These are phyloP conservation scores for Cutaneotrichosporon cyanovorans DNA, from an alignment of 1,284 basidiomycete species.

Conservation along the genomic window DNA sequence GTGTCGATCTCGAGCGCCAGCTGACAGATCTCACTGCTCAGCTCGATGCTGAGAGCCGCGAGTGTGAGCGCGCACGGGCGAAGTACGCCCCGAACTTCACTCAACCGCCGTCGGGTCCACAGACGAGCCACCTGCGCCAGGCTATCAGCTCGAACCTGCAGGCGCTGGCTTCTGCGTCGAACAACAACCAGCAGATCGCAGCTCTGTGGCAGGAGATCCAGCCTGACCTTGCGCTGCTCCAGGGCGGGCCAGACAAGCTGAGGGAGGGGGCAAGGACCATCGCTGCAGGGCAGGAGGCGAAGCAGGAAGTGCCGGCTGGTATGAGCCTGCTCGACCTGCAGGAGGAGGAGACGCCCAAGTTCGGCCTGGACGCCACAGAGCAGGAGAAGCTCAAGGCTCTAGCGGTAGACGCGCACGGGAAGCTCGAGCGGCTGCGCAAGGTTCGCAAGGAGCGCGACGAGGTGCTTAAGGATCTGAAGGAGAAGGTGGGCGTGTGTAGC, in stretches of 20 bases:
- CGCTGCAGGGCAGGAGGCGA: slow-evolving; percentile 49
- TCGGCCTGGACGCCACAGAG: slow-evolving; percentile 51
- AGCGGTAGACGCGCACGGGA: slow-evolving; percentile 69
- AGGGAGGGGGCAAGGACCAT: slow-evolving; percentile 62
- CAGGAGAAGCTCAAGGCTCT: slow-evolving; percentile 58
- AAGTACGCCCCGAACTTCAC: slow-evolving; percentile 83
- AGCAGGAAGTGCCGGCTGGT: slow-evolving; percentile 31
- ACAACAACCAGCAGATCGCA: slow-evolving; percentile 69
- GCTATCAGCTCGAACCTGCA: slow-evolving; percentile 72
- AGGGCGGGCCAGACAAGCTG: slow-evolving; percentile 46
- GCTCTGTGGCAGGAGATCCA: slow-evolving; percentile 66
- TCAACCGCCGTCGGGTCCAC: slow-evolving; percentile 72
- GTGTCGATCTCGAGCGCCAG: slow-evolving; percentile 56
- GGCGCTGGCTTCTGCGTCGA: slow-evolving; percentile 67
- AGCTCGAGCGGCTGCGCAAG: slow-evolving; percentile 66
- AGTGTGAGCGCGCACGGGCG: slow-evolving; percentile 73
- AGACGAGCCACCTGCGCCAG: slow-evolving; percentile 64
- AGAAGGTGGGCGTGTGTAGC: slow-evolving; percentile 44
- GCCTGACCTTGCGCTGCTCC: slow-evolving; percentile 61
- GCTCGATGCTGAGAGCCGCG: slow-evolving; percentile 67
- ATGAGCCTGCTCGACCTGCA: slow-evolving; percentile 54
- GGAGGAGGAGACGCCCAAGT: slow-evolving; percentile 33
- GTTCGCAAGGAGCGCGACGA: slow-evolving; percentile 77
- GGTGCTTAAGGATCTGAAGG: slow-evolving; percentile 86
- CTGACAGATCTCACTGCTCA: slow-evolving; percentile 57